Percentiles rank a stretch among this genome's conserved stretches.
These are phyloP conservation scores for Passiflora organensis DNA, from an alignment of 345 rosid genomes.

Conservation along the genomic window DNA sequence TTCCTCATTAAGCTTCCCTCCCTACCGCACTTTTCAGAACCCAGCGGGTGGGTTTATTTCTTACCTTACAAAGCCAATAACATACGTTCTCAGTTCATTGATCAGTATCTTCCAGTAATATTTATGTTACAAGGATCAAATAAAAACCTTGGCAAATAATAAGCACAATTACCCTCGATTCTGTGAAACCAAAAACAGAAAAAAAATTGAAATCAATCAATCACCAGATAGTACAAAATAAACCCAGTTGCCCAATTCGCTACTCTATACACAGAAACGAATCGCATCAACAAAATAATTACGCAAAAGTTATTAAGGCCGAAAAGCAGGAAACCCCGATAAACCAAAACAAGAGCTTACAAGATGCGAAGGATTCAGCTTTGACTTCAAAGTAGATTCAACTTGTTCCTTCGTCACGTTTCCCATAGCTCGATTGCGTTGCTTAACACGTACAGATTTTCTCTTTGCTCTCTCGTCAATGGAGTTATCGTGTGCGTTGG, in stretches of 20 bases:
- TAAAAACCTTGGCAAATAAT: not conserved
- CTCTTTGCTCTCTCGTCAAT: not conserved
- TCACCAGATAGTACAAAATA: not conserved
- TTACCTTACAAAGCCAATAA: no score
- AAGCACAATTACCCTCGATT: not conserved
- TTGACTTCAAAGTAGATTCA: slow-evolving; percentile 58
- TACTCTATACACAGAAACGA: not conserved
- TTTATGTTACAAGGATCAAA: no score
- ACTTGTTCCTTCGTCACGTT: slow-evolving; percentile 67
- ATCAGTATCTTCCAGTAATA: no score
- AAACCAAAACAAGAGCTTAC: slow-evolving; percentile 26
- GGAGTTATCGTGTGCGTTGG: no score
- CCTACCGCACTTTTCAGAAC: no score
- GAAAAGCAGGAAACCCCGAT: not conserved
- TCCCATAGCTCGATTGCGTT: slow-evolving; percentile 40
- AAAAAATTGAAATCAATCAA: not conserved
- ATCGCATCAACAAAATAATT: not conserved
- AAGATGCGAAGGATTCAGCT: slow-evolving; percentile 65
- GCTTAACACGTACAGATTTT: not conserved
- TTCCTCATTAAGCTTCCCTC: not conserved
- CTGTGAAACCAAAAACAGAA: no score
- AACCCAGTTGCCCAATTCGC: not conserved
- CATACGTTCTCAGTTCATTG: no score
- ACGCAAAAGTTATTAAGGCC: not conserved
- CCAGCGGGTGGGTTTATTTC: no score